Conservation (phyloP, 1,284 basidiomycete species). For the Pterula multifida region DNA sequence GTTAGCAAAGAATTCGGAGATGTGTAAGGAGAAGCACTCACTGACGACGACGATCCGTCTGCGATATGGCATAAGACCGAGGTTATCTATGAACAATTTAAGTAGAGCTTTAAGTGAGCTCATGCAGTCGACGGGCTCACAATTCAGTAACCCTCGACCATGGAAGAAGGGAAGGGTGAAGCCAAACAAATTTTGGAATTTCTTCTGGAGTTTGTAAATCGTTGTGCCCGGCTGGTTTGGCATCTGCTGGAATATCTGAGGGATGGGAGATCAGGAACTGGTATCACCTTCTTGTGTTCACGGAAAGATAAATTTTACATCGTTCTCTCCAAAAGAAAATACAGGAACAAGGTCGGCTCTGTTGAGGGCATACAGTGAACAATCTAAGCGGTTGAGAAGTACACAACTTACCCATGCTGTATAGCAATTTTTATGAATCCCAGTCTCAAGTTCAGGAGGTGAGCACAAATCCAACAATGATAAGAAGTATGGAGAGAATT, state of each 20-base stretch:
- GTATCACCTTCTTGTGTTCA: conserved; percentile 3
- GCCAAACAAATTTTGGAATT: conserved; percentile 85
- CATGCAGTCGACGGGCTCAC: conserved; percentile 37
- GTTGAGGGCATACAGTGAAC: not conserved
- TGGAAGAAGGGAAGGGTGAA: conserved; percentile 96
- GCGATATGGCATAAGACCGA: conserved; percentile 88
- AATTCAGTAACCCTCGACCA: conserved; percentile 85
- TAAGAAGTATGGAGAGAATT: conserved; percentile 9
- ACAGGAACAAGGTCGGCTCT: conserved; percentile 90
- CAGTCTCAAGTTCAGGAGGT: conserved; percentile 25
- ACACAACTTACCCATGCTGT: conserved; percentile 64
- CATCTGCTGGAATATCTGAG: conserved; percentile 90
- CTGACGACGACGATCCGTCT: conserved; percentile 91
- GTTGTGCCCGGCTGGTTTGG: conserved; percentile 88
- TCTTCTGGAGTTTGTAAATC: conserved; percentile 79
- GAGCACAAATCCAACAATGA: conserved; percentile 5
- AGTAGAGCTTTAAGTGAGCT: not conserved
- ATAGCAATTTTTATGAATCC: conserved; percentile 98
- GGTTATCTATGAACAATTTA: conserved; percentile 61
- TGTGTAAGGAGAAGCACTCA: conserved; percentile 30
- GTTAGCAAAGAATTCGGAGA: not conserved
- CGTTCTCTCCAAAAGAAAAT: conserved; percentile 97
- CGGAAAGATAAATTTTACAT: conserved; percentile 42
- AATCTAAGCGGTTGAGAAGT: not conserved
- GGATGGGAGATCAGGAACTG: not conserved